Conservation (phyloP, 306 rosid species). For the Dryas alaskensis region DNA sequence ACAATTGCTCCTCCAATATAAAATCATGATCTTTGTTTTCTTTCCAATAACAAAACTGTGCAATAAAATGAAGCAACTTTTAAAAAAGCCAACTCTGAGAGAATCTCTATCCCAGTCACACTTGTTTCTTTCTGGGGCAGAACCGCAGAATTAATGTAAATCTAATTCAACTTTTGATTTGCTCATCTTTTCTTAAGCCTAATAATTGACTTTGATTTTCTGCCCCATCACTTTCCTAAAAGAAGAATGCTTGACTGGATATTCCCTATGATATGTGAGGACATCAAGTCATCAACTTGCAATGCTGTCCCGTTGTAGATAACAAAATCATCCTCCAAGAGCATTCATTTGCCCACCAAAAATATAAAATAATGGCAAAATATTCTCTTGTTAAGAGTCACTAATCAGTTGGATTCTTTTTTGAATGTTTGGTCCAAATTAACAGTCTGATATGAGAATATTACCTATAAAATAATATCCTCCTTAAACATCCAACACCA, state of each 20-base stretch:
- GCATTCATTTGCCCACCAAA: not conserved
- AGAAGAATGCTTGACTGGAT: not conserved
- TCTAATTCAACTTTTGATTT: not conserved
- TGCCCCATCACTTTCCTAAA: constrained; percentile 14
- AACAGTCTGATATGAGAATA: not conserved
- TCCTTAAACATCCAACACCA: not conserved
- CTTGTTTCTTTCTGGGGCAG: constrained; percentile 6
- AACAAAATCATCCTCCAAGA: not conserved
- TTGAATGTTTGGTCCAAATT: not conserved
- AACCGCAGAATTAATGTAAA: not conserved
- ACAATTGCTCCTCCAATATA: constrained; percentile 4
- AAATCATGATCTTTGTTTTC: constrained; percentile 1
- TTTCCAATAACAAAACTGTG: not conserved
- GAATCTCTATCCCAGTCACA: not conserved
- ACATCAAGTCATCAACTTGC: constrained; percentile 11
- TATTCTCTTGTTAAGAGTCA: constrained; percentile 8
- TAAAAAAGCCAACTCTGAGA: constrained; percentile 5
- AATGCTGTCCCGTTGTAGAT: not conserved
- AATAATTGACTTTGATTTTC: constrained; percentile 12
- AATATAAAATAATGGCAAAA: not conserved
- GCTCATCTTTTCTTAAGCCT: not conserved
- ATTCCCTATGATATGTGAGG: constrained; percentile 16
- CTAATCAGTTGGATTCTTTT: not conserved
- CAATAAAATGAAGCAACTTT: not conserved
- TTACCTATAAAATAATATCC: not conserved